Base-by-base conservation (phyloP, 106 monocot genomes). In the Amphibolis antarctica region DNA sequence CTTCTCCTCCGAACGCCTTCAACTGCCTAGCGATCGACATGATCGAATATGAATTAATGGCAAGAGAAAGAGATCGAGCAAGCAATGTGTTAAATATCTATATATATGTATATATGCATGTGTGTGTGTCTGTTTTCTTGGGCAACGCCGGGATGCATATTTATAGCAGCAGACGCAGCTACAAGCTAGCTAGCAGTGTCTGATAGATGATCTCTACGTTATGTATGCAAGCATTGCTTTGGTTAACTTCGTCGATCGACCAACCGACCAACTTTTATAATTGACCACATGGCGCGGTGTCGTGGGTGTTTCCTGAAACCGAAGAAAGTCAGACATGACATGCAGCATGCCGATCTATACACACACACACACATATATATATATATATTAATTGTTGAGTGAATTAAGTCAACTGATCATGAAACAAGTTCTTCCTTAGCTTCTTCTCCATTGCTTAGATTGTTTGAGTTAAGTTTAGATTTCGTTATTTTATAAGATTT, bases 111-210 rank as follows among this genome's bases (percentile, higher is more conserved):
- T 36, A 36, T 4, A 36, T 2, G 36, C 36, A 36, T 36, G 7
- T 36, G 36, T 17, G 3, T 10, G 15, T 58, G 58, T 58, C n/a
- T 10, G 53, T 58, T 58, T 31, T 31, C 18, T 58, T 58, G 58
- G n/a, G 30, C 28, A 29, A 10, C n/a, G 30, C 49, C 49, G 14
- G 17, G 17, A 19, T 19, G 14, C 58, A 29, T 58, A 58, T 58
- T 58, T 58, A 58, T 58, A 58, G 29, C 30, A 53, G 53, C 22
- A n/a, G n/a, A n/a, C n/a, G n/a, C n/a, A n/a, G n/a, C 9, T 23
- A 1, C 10, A 24, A n/a, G 19, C 20, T 51, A 51, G 20, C 23
- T 23, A 10, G 19, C 19, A 23, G 10, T 53, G 10, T 20, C n/a
- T 36, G 9, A 21, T 53, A 19, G 53, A 51, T 51, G 6, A 51